A percentile compares a stretch with the other conserved stretches of the same genome.
phyloP scores from a whole-genome alignment of 2,329 filamentous ascomycete species.

The Aspergillus clavatus region DNA sequence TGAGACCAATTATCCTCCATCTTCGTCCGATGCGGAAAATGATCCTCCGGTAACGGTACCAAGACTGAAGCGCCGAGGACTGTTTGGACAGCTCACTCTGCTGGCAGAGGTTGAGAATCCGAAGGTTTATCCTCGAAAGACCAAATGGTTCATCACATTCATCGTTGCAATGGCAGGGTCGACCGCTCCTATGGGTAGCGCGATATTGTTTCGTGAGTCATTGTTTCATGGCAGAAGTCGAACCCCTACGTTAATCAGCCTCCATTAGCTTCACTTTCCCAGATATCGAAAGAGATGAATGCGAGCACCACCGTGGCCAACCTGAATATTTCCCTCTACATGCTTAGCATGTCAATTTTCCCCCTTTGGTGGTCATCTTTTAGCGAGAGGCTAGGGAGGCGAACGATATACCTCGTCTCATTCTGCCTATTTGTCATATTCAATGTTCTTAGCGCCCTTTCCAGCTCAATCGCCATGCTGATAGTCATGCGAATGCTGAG shows the following conservation, averaged over 20 bases:
- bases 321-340: slow-evolving; percentile 71
- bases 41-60: slow-evolving; percentile 46
- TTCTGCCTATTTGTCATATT: slow-evolving; percentile 70
- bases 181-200: slow-evolving; percentile 75
- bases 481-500: slow-evolving; percentile 69
- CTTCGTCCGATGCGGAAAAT: slow-evolving; percentile 18
- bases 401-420: slow-evolving; percentile 72
- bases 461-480: slow-evolving; percentile 67
- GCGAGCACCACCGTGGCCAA: slow-evolving; percentile 65
- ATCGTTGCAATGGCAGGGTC: slow-evolving; percentile 72
- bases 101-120: slow-evolving; percentile 76
- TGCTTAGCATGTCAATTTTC: slow-evolving; percentile 78
- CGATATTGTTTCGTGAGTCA: slow-evolving; percentile 72
- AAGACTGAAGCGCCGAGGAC: slow-evolving; percentile 58
- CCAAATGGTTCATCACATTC: slow-evolving; percentile 80
- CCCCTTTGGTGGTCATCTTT: slow-evolving; percentile 85
- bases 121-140: slow-evolving; percentile 64
- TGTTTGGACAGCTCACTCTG: slow-evolving; percentile 65
- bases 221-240: not conserved
- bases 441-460: slow-evolving; percentile 64
- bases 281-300: slow-evolving; percentile 59
- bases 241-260: not conserved
- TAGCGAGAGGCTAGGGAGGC: slow-evolving; percentile 64
- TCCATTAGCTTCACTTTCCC: slow-evolving; percentile 58
- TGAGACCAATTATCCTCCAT: slow-evolving; percentile 14